Evolutionary conservation across 768 basidiomycete species (phyloP).

Genomic region (Suillus subalutaceus): DNA sequence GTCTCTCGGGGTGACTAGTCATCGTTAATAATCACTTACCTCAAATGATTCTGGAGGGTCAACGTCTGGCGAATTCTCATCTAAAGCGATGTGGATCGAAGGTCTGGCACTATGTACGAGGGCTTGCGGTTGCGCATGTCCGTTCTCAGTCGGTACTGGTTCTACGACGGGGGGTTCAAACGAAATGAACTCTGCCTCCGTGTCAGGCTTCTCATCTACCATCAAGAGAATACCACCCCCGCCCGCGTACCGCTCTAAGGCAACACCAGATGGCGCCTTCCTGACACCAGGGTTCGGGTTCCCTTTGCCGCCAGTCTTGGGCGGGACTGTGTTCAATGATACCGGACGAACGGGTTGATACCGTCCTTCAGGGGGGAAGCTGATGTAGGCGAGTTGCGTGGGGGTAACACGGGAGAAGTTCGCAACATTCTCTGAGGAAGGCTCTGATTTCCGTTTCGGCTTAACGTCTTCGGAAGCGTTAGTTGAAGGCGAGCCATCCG

Average conservation of each 20-base stretch:
- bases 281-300: constrained; percentile 27
- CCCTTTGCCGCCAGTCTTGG: constrained; percentile 38
- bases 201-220: constrained; percentile 69
- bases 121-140: constrained; percentile 34
- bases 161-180: constrained; percentile 52
- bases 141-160: constrained; percentile 25
- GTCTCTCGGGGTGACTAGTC: background rate
- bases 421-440: constrained; percentile 69
- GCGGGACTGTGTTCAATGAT: constrained; percentile 42
- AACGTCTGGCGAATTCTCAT: constrained; percentile 72
- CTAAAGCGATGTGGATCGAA: constrained; percentile 61
- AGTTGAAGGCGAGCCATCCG: constrained; percentile 59
- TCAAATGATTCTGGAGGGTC: constrained; percentile 82
- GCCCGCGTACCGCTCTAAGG: constrained; percentile 67
- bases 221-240: constrained; percentile 91
- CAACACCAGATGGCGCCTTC: constrained; percentile 35
- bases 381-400: constrained; percentile 81
- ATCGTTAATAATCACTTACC: constrained; percentile 47
- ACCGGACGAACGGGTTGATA: constrained; percentile 91
- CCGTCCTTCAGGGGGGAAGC: constrained; percentile 76
- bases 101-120: constrained; percentile 16
- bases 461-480: constrained; percentile 50
- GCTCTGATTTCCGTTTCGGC: constrained; percentile 70
- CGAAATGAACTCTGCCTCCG: constrained; percentile 75
- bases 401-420: constrained; percentile 96